Conservation (phyloP, 192 early-diverging fungal genomes). For the Backusella parvicylindrica region DNA sequence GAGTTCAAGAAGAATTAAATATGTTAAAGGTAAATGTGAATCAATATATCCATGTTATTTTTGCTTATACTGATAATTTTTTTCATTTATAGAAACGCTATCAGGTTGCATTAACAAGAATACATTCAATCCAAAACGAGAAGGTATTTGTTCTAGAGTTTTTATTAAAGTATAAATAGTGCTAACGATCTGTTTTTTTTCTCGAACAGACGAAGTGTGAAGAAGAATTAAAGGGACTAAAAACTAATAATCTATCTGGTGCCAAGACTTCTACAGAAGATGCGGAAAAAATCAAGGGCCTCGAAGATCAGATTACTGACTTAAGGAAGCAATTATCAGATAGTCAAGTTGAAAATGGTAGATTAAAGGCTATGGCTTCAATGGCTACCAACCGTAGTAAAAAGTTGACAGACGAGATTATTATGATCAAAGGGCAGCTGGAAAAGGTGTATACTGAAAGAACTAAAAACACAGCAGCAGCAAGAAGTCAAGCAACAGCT, state of each 20-base stretch:
- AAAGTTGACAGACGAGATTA: not conserved
- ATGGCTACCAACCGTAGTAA: not conserved
- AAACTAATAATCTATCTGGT: not conserved
- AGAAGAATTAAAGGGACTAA: not conserved
- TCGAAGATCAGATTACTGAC: not conserved
- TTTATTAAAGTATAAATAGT: not conserved
- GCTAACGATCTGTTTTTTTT: not conserved
- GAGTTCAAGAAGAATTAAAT: not conserved
- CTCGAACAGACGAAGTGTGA: not conserved
- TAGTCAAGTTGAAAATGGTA: not conserved
- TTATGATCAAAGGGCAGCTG: not conserved
- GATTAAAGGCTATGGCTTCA: not conserved
- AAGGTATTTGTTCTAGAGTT: not conserved
- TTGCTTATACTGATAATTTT: not conserved
- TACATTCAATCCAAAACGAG: not conserved
- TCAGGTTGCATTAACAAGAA: not conserved
- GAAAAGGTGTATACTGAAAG: not conserved
- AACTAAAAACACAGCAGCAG: not conserved
- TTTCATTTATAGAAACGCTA: not conserved
- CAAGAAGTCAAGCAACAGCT: not conserved
- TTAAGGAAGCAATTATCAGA: not conserved
- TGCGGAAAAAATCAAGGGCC: not conserved
- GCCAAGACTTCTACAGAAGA: not conserved
- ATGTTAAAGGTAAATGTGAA: not conserved
- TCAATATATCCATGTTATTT: not conserved